phyloP scores from a whole-genome alignment of 176 grass and related monocot genomes.

The Pontederia paniculata region DNA sequence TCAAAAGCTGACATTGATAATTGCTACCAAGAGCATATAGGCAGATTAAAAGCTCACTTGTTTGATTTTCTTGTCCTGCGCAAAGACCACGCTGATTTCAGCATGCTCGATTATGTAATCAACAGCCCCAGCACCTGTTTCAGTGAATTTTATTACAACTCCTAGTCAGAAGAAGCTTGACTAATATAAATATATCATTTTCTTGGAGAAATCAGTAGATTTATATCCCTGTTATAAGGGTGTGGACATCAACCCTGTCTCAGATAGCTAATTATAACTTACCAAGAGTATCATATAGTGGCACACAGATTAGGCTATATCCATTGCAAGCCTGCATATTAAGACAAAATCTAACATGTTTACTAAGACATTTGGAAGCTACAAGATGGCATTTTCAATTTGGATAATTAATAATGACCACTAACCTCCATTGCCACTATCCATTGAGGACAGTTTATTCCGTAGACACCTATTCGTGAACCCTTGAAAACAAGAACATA shows the following conservation, averaged over 20 bases:
- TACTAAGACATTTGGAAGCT: neutral
- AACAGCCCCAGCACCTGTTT: constrained; percentile 60
- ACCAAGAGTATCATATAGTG: constrained; percentile 96
- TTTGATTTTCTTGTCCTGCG: constrained; percentile 97
- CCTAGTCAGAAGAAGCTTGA: neutral
- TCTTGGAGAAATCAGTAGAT: neutral
- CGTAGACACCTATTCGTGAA: constrained; percentile 71
- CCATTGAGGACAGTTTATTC: constrained; percentile 93
- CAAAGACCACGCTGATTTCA: constrained; percentile 68
- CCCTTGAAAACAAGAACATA: constrained; percentile 50
- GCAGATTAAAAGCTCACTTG: constrained; percentile 23
- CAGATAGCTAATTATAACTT: neutral
- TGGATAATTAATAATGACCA: neutral
- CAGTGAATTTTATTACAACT: no score
- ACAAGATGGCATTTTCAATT: neutral
- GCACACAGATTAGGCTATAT: constrained; percentile 69
- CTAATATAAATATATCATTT: neutral
- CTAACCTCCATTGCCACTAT: constrained; percentile 78
- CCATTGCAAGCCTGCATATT: constrained; percentile 83
- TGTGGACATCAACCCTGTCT: no score
- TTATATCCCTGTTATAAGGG: no score
- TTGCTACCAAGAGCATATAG: neutral
- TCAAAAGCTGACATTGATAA: neutral
- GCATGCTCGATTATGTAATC: constrained; percentile 91
- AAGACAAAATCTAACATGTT: neutral